phyloP scores from a whole-genome alignment of 257 asterid genomes.

The Gentiana macrophylla region DNA sequence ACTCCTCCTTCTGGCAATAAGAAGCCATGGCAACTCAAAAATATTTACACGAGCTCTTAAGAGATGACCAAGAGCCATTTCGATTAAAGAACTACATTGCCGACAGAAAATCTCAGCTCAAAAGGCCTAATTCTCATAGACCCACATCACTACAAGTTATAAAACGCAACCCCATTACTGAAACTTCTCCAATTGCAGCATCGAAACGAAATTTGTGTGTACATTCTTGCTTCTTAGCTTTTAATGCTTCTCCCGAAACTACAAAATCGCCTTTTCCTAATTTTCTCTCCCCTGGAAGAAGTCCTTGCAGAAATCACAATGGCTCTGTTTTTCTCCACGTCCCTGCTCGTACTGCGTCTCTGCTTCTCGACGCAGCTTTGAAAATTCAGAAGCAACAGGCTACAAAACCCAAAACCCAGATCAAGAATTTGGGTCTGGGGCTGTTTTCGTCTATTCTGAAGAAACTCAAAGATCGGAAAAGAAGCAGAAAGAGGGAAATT shows the following conservation, averaged over 20 bases:
- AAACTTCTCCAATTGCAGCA: slow-evolving; percentile 6
- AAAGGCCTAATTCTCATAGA: slow-evolving; percentile 6
- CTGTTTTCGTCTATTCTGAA: slow-evolving; percentile 47
- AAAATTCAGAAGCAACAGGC: slow-evolving; percentile 55
- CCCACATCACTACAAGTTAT: slow-evolving; percentile 21
- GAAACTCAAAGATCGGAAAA: slow-evolving; percentile 48
- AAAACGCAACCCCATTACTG: slow-evolving; percentile 21
- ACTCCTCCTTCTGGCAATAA: background rate
- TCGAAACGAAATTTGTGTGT: slow-evolving; percentile 28
- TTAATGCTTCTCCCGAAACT: slow-evolving; percentile 46
- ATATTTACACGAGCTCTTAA: slow-evolving; percentile 53
- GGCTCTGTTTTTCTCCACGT: slow-evolving; percentile 47
- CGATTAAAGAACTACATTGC: slow-evolving; percentile 43
- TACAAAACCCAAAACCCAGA: slow-evolving; percentile 22
- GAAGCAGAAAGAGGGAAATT: slow-evolving; percentile 29
- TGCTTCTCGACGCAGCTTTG: slow-evolving; percentile 74
- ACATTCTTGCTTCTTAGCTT: slow-evolving; percentile 54
- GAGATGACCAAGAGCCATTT: slow-evolving; percentile 80
- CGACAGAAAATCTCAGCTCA: slow-evolving; percentile 35
- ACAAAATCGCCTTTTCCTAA: slow-evolving; percentile 41
- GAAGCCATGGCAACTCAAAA: slow-evolving; percentile 16
- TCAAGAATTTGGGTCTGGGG: slow-evolving; percentile 36
- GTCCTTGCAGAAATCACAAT: slow-evolving; percentile 33
- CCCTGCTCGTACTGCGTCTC: slow-evolving; percentile 55
- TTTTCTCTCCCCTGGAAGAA: slow-evolving; percentile 39